These are phyloP conservation scores for Benincasa hispida DNA, from an alignment of 306 rosid species.

Conservation along the genomic window DNA sequence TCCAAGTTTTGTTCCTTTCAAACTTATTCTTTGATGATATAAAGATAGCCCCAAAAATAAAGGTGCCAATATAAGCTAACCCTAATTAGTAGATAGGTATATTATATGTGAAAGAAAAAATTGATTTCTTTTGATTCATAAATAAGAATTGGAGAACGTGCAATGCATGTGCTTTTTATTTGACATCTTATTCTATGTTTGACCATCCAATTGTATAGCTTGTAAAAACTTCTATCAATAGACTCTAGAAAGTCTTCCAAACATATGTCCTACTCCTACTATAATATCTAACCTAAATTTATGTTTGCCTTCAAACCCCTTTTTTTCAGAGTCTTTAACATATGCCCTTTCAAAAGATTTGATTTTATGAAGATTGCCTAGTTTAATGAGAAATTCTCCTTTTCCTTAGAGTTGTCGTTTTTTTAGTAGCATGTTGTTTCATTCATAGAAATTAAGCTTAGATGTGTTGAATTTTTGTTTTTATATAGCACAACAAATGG, in stretches of 20 bases:
- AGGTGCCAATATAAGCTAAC: background rate
- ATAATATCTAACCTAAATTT: background rate
- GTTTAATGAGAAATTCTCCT: background rate
- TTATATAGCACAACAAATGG: too few species aligned
- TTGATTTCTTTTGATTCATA: background rate
- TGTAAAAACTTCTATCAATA: background rate
- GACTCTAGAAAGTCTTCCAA: background rate
- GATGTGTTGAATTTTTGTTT: too few species aligned
- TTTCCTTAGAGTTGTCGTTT: background rate
- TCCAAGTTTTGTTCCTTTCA: slow-evolving; percentile 4
- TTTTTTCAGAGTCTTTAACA: background rate
- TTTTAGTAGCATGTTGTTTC: background rate
- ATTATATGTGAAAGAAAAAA: background rate
- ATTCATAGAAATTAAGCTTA: too few species aligned
- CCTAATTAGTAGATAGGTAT: slow-evolving; percentile 4
- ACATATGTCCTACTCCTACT: background rate
- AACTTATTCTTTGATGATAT: slow-evolving; percentile 7
- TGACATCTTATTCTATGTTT: slow-evolving; percentile 2
- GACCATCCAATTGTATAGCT: background rate
- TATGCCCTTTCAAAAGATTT: background rate
- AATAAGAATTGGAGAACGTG: background rate
- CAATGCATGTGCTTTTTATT: background rate
- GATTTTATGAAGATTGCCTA: background rate
- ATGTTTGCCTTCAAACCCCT: background rate
- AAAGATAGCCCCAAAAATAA: background rate